Evolutionary conservation across 345 rosid species (phyloP).

Genomic region (Limnanthes douglasii): DNA sequence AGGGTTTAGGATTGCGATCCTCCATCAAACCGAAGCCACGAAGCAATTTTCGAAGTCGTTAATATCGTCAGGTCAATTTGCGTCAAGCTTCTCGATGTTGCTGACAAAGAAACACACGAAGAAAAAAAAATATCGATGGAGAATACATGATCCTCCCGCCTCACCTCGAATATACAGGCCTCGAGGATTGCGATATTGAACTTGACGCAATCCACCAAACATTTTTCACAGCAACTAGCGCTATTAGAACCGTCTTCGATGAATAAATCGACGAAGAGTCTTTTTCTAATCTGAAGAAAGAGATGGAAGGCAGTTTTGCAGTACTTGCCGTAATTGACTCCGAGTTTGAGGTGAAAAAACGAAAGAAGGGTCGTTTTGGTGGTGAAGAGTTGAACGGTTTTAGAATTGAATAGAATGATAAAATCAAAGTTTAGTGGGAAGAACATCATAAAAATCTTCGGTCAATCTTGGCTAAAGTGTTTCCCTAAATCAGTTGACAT

Average conservation of each 20-base stretch:
- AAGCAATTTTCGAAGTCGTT: no score
- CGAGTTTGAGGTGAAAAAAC: neutral
- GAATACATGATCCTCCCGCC: constrained; percentile 5
- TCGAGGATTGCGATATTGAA: constrained; percentile 39
- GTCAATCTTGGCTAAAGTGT: constrained; percentile 16
- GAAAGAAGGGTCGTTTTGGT: constrained; percentile 7
- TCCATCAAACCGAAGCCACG: constrained; percentile 43
- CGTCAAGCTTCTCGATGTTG: constrained; percentile 55
- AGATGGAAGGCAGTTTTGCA: constrained; percentile 4
- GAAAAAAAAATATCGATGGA: constrained; percentile 6
- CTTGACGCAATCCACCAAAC: constrained; percentile 31
- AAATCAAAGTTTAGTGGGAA: constrained; percentile 1
- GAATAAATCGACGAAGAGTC: constrained; percentile 13
- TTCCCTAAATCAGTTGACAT: constrained; percentile 7
- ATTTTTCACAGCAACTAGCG: constrained; percentile 12
- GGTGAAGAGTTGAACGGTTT: constrained; percentile 13
- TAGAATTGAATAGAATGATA: constrained; percentile 9
- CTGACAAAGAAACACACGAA: constrained; percentile 20
- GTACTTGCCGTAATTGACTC: constrained; percentile 5
- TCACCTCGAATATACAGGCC: constrained; percentile 37
- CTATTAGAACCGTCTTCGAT: neutral
- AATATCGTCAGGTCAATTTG: no score
- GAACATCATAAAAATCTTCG: constrained; percentile 10
- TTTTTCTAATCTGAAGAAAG: constrained; percentile 1
- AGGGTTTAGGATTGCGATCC: constrained; percentile 39